Percentiles rank a stretch among this genome's conserved stretches.
These are phyloP conservation scores for Harrya chromipes DNA, from an alignment of 768 basidiomycete genomes.

Conservation along the genomic window DNA sequence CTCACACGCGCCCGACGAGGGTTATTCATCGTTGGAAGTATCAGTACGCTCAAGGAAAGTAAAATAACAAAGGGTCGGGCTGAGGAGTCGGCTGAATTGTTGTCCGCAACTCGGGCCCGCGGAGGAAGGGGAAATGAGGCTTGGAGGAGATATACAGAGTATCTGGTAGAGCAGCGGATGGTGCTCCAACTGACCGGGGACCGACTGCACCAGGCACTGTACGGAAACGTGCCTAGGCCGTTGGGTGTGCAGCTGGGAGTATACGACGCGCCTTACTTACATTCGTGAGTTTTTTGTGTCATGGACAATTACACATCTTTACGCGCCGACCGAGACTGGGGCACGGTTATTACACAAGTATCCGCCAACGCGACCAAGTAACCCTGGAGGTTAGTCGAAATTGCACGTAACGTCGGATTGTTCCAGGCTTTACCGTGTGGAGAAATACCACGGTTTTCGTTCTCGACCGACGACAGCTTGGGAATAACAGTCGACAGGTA, in stretches of 20 bases:
- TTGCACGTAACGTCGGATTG: conserved; percentile 11
- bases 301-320: neutral
- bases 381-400: conserved; percentile 5
- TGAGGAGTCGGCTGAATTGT: conserved; percentile 5
- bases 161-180: conserved; percentile 47
- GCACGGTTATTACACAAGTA: conserved; percentile 3
- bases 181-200: conserved; percentile 49
- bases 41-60: conserved; percentile 58
- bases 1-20: conserved; percentile 85
- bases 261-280: conserved; percentile 6
- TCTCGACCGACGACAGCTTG: neutral
- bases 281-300: conserved; percentile 5
- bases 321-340: neutral
- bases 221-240: conserved; percentile 18
- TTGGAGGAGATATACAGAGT: conserved; percentile 63
- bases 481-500: no score
- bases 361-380: neutral
- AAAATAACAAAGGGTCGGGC: conserved; percentile 29
- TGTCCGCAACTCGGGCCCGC: conserved; percentile 14
- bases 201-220: conserved; percentile 36
- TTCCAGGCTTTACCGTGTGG: no score
- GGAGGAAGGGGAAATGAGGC: conserved; percentile 46
- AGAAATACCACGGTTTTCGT: neutral
- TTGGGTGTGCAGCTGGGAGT: conserved; percentile 7
- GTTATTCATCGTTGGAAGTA: conserved; percentile 76